Evolutionary conservation across 129 eudicot genomes (phyloP), one percentile per base, ranked within the genome.

Genomic region (Centella asiatica): DNA sequence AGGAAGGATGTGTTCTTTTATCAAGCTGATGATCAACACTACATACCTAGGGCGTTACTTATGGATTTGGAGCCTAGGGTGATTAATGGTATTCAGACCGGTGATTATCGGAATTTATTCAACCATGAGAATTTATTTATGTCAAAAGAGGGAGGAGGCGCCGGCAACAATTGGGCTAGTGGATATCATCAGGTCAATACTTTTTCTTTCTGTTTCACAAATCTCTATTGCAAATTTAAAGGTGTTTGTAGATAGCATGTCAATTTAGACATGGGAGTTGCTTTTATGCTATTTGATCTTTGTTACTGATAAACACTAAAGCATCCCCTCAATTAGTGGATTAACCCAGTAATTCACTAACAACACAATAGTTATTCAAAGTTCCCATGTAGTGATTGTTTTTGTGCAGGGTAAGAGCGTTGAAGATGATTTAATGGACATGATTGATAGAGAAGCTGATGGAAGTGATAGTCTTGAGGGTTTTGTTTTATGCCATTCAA

Each of bases 391-490:
- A 64, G 31, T 42, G 51, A 1, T 65, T 50, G 34, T 23, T 33
- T 57, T 68, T 64, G 47, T 51, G 57, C 80, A 92, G 96, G 99
- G 99, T 18, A 85, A 93, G 80, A 78, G 69, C 74, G 87, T 87
- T 53, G 96, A 93, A 78, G 99, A 93, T 83, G 96, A 93, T 65
- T 53, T 93, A 51, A 87, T 93, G 96, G 99, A 93, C 70, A 93
- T 88, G 99, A 93, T 93, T 74, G 99, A 93, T 69, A 78, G 99
- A 82, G 99, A 93, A 71, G 99, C 99, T 42, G 96, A 93, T 80
- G 99, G 99, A 74, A 93, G 99, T 83, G 99, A 93, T 73, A 87
- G 96, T 75, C 96, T 93, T 61, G 99, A 93, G 79, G 96, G 99
- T 40, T 93, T 93, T 63, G 99, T 93, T 76, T 74, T 93, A 33